Percentiles rank a stretch among this genome's conserved stretches.
phyloP scores from a whole-genome alignment of 2,329 filamentous ascomycete species.

The Diaporthe nobilis region DNA sequence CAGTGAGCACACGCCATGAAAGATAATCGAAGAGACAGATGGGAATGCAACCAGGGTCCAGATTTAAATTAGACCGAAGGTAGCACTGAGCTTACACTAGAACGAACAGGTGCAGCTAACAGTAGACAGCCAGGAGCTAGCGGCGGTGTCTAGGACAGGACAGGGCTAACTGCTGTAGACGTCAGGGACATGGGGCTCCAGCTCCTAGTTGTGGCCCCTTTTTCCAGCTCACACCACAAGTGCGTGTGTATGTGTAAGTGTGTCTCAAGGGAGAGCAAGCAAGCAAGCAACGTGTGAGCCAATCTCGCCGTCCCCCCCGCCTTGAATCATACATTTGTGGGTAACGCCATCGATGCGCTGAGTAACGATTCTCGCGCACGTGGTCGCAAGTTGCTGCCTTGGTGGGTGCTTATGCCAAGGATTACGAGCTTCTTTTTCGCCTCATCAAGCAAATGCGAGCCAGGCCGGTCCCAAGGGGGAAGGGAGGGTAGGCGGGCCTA shows the following conservation, averaged over 20 bases:
- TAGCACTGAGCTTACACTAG: neutral
- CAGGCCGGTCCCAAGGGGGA: neutral
- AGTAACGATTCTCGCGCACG: conserved; percentile 18
- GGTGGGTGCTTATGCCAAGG: conserved; percentile 21
- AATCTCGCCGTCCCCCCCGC: neutral
- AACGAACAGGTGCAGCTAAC: neutral
- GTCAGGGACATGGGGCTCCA: neutral
- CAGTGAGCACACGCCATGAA: no score
- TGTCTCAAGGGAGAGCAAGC: neutral
- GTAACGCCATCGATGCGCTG: neutral
- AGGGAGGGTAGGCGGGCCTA: neutral
- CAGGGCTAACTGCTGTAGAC: neutral
- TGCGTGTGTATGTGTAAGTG: neutral
- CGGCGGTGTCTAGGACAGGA: neutral
- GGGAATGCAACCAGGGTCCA: conserved; percentile 15
- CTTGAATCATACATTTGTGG: conserved; percentile 1
- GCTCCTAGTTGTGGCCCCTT: neutral
- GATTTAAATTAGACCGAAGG: conserved; percentile 2
- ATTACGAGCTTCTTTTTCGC: neutral
- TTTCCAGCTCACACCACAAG: neutral
- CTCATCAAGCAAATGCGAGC: neutral
- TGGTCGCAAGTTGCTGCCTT: conserved; percentile 20
- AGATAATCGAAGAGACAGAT: neutral
- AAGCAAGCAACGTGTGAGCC: neutral
- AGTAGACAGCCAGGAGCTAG: neutral